These are phyloP conservation scores for Linnemannia elongata DNA, from an alignment of 192 early-diverging fungal genomes.

Conservation along the genomic window DNA sequence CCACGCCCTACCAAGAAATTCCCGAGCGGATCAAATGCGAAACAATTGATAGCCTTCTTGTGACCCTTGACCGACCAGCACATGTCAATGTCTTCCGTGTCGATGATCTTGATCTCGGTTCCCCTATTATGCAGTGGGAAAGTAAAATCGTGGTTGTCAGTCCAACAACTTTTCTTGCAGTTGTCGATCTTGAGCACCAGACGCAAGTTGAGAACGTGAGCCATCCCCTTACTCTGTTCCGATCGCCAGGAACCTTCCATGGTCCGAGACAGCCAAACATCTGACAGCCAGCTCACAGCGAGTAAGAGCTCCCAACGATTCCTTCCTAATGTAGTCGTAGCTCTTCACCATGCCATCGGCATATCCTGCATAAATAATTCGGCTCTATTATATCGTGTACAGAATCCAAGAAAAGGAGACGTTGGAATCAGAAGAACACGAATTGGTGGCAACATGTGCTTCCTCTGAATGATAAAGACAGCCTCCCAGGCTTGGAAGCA, in stretches of 20 bases:
- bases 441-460: background rate
- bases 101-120: slow-evolving; percentile 40
- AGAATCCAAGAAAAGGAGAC: background rate
- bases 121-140: slow-evolving; percentile 1
- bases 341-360: slow-evolving; percentile 25
- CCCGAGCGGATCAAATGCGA: slow-evolving; percentile 43
- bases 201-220: background rate
- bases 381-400: background rate
- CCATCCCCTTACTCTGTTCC: slow-evolving; percentile 41
- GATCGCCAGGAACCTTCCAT: slow-evolving; percentile 29
- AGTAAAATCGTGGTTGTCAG: background rate
- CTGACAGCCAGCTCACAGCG: slow-evolving; percentile 27
- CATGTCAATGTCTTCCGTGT: slow-evolving; percentile 38
- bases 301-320: slow-evolving; percentile 22
- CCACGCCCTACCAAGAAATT: slow-evolving; percentile 29
- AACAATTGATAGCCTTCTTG: slow-evolving; percentile 43
- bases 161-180: background rate
- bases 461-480: background rate
- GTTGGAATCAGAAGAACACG: background rate
- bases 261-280: slow-evolving; percentile 32
- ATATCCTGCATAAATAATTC: slow-evolving; percentile 28
- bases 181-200: background rate
- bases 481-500: background rate
- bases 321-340: slow-evolving; percentile 7
- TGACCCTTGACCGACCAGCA: slow-evolving; percentile 45